Evolutionary conservation across 1,284 basidiomycete genomes (phyloP).

Genomic region (Sanghuangporus baumii): DNA sequence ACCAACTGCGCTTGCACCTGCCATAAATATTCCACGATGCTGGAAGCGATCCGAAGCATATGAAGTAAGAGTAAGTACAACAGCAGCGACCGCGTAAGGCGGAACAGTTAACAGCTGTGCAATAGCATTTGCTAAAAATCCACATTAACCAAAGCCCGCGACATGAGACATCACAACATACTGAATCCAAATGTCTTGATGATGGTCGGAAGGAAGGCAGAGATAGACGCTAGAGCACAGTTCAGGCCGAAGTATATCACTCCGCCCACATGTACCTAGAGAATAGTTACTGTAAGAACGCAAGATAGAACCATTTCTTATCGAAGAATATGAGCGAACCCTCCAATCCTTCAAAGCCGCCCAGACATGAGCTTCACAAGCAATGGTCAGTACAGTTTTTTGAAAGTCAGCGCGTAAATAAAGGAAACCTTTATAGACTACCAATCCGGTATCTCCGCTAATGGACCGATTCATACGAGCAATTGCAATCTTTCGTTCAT

Average conservation of each 20-base stretch:
- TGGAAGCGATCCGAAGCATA: conserved; percentile 69
- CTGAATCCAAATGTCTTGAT: conserved; percentile 65
- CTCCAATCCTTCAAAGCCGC: conserved; percentile 71
- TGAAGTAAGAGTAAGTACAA: conserved; percentile 57
- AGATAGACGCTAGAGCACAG: conserved; percentile 70
- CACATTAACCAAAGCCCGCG: neutral
- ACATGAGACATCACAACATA: conserved; percentile 22
- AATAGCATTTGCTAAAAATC: conserved; percentile 37
- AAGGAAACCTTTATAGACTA: conserved; percentile 55
- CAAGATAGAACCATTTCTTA: neutral
- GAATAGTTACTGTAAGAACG: neutral
- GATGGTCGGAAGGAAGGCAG: conserved; percentile 83
- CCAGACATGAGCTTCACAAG: conserved; percentile 46
- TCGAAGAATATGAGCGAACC: conserved; percentile 30
- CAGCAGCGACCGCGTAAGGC: conserved; percentile 70
- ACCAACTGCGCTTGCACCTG: conserved; percentile 42
- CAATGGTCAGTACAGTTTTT: neutral
- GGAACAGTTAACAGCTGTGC: conserved; percentile 76
- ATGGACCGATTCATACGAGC: conserved; percentile 69
- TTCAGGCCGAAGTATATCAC: conserved; percentile 76
- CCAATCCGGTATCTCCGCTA: conserved; percentile 58
- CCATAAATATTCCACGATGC: conserved; percentile 59
- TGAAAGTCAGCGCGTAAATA: neutral
- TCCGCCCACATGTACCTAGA: conserved; percentile 54
- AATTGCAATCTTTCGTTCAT: conserved; percentile 67